These are phyloP conservation scores for Aureobasidium subglaciale DNA, from an alignment of 2,329 filamentous ascomycete genomes.

Conservation along the genomic window DNA sequence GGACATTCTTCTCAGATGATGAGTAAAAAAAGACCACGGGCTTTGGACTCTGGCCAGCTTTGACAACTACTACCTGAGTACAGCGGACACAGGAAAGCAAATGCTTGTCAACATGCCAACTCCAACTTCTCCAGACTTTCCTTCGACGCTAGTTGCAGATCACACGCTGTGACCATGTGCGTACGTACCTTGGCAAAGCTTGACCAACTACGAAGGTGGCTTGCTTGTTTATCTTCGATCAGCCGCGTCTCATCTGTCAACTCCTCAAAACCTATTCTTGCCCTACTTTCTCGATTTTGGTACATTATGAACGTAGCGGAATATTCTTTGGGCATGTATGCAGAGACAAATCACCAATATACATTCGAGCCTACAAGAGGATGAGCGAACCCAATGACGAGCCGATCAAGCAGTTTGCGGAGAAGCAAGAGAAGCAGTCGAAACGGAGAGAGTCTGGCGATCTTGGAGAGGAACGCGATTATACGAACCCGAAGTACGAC, in stretches of 20 bases:
- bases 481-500: constrained; percentile 37
- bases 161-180: not conserved
- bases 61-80: not conserved
- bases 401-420: constrained; percentile 40
- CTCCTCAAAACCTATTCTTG: not conserved
- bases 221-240: not conserved
- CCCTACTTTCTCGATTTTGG: not conserved
- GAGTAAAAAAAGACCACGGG: too few species aligned
- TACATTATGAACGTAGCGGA: not conserved
- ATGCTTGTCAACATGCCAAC: not conserved
- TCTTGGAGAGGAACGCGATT: constrained; percentile 35
- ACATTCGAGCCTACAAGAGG: not conserved
- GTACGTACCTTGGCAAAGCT: constrained; percentile 9
- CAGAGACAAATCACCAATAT: not conserved
- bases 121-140: not conserved
- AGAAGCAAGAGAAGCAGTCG: constrained; percentile 28
- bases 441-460: constrained; percentile 27
- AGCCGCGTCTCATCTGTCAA: not conserved
- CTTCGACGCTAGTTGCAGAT: not conserved
- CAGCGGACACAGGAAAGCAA: not conserved
- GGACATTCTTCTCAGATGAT: too few species aligned
- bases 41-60: too few species aligned
- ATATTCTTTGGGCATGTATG: not conserved
- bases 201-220: constrained; percentile 5
- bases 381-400: constrained; percentile 50